Percentiles rank a stretch among this genome's conserved stretches.
Evolutionary conservation across 2,329 filamentous ascomycete species (phyloP).

Genomic region (Madurella fahalii): DNA sequence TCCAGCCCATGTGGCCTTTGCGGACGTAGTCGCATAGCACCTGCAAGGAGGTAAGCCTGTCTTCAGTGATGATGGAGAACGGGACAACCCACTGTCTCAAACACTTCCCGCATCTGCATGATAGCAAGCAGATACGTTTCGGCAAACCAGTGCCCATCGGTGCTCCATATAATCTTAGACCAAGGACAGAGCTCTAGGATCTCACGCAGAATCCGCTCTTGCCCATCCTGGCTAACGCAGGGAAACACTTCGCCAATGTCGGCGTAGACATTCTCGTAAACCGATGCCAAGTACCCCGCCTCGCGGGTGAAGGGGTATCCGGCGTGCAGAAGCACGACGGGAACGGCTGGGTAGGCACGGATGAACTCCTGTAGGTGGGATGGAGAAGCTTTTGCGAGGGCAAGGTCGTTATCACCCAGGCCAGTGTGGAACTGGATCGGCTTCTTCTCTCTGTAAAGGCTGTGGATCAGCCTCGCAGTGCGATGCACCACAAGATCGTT

Average conservation of each 20-base stretch:
- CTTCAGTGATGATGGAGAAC: no score
- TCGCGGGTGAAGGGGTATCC: constrained; percentile 78
- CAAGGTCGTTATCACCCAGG: constrained; percentile 75
- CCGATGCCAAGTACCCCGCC: constrained; percentile 70
- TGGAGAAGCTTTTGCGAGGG: constrained; percentile 65
- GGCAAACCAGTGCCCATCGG: constrained; percentile 73
- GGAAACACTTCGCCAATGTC: constrained; percentile 84
- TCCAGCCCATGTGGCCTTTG: constrained; percentile 56
- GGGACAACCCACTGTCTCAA: constrained; percentile 54
- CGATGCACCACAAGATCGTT: constrained; percentile 67
- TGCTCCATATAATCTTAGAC: constrained; percentile 74
- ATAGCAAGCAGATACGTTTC: constrained; percentile 74
- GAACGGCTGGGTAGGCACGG: constrained; percentile 61
- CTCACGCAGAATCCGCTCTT: constrained; percentile 66
- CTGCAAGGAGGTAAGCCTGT: constrained; percentile 32
- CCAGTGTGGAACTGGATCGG: constrained; percentile 83
- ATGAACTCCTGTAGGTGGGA: constrained; percentile 72
- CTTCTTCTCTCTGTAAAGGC: constrained; percentile 50
- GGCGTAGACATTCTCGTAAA: constrained; percentile 75
- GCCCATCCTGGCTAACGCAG: constrained; percentile 69
- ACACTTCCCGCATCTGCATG: constrained; percentile 64
- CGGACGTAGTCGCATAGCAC: constrained; percentile 63
- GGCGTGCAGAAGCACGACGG: constrained; percentile 74
- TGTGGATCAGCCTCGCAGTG: constrained; percentile 55
- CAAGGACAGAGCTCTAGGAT: constrained; percentile 71